Base-by-base conservation (phyloP, 1,139 yeast species). In the Blastobotrys elegans region DNA sequence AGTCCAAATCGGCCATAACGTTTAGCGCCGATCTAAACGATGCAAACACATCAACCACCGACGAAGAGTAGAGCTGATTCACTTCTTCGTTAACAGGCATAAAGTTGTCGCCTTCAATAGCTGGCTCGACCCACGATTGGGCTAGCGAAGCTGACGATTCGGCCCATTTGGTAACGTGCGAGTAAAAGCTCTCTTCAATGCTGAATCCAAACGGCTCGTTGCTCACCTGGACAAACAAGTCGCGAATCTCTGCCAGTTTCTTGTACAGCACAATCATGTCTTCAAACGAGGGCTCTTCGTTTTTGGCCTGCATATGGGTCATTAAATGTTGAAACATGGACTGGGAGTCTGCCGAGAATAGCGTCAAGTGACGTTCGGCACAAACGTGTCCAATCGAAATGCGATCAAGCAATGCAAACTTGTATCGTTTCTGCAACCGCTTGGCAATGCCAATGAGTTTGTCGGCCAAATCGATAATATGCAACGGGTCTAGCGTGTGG, bases 41-140 rank as follows among this genome's bases (percentile, higher is more conserved):
- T 7, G 79, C 72, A 62, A 84, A 82, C 20, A 84, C 74, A 60
- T 86, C 95, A 26, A 76, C 63, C 1, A 84, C 85, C 0, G 92
- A 84, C 1, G 79, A 70, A 46, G 80, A 74, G 56, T 69, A 71
- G 33, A 66, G 57, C 17, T 61, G 57, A 0, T 60, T 66, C 52
- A 71, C 65, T 0, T 68, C 72, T 3, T 72, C 57, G 54, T 78
- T 77, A 16, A 80, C 64, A 0, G 84, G 81, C 50, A 71, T 66
- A 63, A 82, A 84, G 0, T 59, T 59, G 59, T 85, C 95, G 20
- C 69, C 71, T 18, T 72, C 70, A 10, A 84, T 58, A 0, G 88
- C 80, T 26, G 77, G 74, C 27, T 70, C 68, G 2, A 82, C 79
- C 57, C 82, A 79, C 2, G 68, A 62, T 3, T 63, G 56, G 2